Percentiles rank a stretch among this genome's conserved stretches.
Evolutionary conservation across 371 early-diverging fungal species (phyloP).

Genomic region (Apophysomyces ossiformis): DNA sequence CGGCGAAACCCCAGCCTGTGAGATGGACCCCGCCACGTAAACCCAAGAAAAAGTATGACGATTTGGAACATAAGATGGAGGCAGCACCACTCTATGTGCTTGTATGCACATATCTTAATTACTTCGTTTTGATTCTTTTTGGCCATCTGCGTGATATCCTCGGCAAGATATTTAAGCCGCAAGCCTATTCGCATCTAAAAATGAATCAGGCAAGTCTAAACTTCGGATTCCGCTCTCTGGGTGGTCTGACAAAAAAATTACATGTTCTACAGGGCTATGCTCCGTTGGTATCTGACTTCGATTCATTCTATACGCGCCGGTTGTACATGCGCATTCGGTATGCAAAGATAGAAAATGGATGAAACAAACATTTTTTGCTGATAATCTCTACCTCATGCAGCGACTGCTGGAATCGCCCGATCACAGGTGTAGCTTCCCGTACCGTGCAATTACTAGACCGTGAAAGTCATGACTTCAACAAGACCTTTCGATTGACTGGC

Average conservation of each 20-base stretch:
- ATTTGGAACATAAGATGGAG: conserved; percentile 26
- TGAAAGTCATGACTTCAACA: conserved; percentile 81
- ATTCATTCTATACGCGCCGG: conserved; percentile 97
- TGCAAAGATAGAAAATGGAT: background rate
- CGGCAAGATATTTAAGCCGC: conserved; percentile 78
- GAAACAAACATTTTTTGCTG: background rate
- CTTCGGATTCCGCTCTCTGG: background rate
- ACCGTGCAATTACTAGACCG: conserved; percentile 91
- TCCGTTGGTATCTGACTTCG: conserved; percentile 93
- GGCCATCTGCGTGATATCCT: conserved; percentile 93
- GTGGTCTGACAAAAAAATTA: conserved; percentile 10
- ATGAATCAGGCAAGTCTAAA: conserved; percentile 68
- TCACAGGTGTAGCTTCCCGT: conserved; percentile 94
- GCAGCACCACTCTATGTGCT: conserved; percentile 61
- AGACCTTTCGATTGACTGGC: conserved; percentile 89
- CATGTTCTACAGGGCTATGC: conserved; percentile 73
- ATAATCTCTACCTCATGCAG: conserved; percentile 29
- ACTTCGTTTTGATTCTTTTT: conserved; percentile 91
- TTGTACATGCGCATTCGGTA: conserved; percentile 90
- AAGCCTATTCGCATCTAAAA: conserved; percentile 74
- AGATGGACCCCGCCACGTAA: conserved; percentile 23
- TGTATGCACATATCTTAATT: conserved; percentile 95
- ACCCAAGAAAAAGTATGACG: conserved; percentile 23
- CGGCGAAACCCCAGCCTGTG: conserved; percentile 14
- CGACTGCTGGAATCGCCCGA: conserved; percentile 98